These are phyloP conservation scores for Neurospora sp. DNA, from an alignment of 495 filamentous ascomycete genomes.

Conservation along the genomic window DNA sequence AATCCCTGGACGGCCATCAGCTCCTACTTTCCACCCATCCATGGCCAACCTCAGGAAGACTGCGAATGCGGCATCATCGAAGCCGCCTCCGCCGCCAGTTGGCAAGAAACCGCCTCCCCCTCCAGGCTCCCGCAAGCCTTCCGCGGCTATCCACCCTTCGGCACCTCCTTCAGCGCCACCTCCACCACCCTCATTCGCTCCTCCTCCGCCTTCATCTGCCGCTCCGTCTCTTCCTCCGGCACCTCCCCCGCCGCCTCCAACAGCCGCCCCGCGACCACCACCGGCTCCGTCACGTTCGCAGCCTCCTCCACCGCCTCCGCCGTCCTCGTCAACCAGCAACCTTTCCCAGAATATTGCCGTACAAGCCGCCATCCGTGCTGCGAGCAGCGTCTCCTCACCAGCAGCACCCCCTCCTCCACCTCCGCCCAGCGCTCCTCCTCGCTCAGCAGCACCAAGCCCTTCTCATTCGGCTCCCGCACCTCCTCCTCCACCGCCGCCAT, in stretches of 20 bases:
- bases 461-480: conserved; percentile 25
- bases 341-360: conserved; percentile 35
- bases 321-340: conserved; percentile 7
- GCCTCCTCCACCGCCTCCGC: conserved; percentile 22
- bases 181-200: conserved; percentile 33
- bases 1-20: conserved; percentile 42
- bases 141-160: conserved; percentile 35
- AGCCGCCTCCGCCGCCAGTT: conserved; percentile 48
- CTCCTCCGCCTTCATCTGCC: conserved; percentile 41
- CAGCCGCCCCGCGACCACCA: conserved; percentile 38
- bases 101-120: conserved; percentile 61
- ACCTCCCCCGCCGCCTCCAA: conserved; percentile 39
- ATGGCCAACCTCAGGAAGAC: conserved; percentile 53
- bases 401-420: conserved; percentile 36
- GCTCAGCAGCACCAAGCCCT: conserved; percentile 24
- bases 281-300: conserved; percentile 1
- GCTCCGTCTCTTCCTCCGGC: conserved; percentile 41
- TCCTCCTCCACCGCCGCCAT: conserved; percentile 25
- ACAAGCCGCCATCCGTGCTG: conserved; percentile 41
- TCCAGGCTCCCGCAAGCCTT: conserved; percentile 61
- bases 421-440: conserved; percentile 24
- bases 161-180: conserved; percentile 45
- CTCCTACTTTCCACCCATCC: conserved; percentile 44
- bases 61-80: conserved; percentile 37
- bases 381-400: conserved; percentile 32